Conservation (phyloP, 78 protist species). For the Dictyostelium firmibasis region DNA sequence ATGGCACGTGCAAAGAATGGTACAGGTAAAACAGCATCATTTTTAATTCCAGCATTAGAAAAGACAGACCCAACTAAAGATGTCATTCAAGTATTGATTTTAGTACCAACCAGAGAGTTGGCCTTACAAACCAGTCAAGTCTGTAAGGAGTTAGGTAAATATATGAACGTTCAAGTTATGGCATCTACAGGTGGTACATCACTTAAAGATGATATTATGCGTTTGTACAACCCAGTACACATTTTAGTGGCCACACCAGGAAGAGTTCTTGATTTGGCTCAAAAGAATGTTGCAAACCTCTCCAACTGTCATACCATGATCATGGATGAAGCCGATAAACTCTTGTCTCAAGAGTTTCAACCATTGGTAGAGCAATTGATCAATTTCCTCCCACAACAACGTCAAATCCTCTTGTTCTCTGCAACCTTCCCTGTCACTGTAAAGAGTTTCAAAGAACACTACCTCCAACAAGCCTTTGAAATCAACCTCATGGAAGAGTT, state of each 20-base stretch:
- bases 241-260: constrained; percentile 95
- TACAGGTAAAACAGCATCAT: constrained; percentile 95
- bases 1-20: constrained; percentile 89
- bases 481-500: constrained; percentile 99
- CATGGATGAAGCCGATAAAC: constrained; percentile 95
- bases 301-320: constrained; percentile 60
- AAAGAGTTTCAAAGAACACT: constrained; percentile 85
- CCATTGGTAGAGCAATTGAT: constrained; percentile 89
- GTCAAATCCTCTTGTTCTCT: constrained; percentile 96
- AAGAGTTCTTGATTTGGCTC: constrained; percentile 90
- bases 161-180: constrained; percentile 83
- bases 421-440: constrained; percentile 99
- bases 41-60: constrained; percentile 88
- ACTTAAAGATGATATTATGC: constrained; percentile 86
- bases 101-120: constrained; percentile 95
- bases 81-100: constrained; percentile 67
- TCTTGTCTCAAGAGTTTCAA: constrained; percentile 96
- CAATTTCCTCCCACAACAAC: constrained; percentile 79
- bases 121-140: constrained; percentile 82
- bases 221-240: constrained; percentile 90
- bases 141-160: constrained; percentile 59
- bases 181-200: constrained; percentile 91
- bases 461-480: constrained; percentile 92
- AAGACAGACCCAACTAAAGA: constrained; percentile 56
- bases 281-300: constrained; percentile 81